Base-by-base conservation (phyloP, 1,284 basidiomycete species). In the Trichosporon sp. region DNA sequence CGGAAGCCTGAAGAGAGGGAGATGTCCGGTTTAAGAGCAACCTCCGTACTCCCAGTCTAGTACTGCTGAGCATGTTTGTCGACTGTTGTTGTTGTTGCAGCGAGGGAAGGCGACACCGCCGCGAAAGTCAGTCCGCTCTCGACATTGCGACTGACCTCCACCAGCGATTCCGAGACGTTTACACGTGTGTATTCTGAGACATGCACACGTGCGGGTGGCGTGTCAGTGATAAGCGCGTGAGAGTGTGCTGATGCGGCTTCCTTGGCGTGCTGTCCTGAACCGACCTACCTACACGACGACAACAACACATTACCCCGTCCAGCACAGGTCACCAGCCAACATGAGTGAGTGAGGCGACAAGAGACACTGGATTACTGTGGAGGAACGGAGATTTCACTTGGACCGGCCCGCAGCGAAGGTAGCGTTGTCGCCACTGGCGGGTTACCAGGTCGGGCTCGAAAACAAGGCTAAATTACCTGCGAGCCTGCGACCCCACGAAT, bases 211-310 rank as follows among this genome's bases (percentile, higher is more conserved):
- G 59, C 7, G 14, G 31, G 10, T 21, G 31, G 31, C 31, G 32
- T 35, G 31, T 35, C 31, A 35, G 12, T 63, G 59, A 63, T 63
- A 63, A 63, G 59, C 59, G 59, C 59, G 59, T 63, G 59, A 63
- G 59, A 63, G 32, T n/a, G 59, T n/a, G 59, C 14, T 35, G 59
- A 63, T 63, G 59, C 59, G 59, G 38, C 32, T n/a, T n/a, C 31
- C 59, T 63, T 63, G 59, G 32, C 59, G n/a, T 8, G 31, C 32
- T 19, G 31, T 35, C 59, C 31, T n/a, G 31, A 63, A 8, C 8
- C 14, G 19, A 37, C 31, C 14, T n/a, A 37, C 31, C 14, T n/a
- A 26, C 32, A 16, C 14, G 5, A 63, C 59, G 32, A 63, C 59
- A 63, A 63, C 59, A 63, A 63, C 59, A 35, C 32, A 14, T 14